Conservation (phyloP, 805 yeast species). For the Candida koratica region DNA sequence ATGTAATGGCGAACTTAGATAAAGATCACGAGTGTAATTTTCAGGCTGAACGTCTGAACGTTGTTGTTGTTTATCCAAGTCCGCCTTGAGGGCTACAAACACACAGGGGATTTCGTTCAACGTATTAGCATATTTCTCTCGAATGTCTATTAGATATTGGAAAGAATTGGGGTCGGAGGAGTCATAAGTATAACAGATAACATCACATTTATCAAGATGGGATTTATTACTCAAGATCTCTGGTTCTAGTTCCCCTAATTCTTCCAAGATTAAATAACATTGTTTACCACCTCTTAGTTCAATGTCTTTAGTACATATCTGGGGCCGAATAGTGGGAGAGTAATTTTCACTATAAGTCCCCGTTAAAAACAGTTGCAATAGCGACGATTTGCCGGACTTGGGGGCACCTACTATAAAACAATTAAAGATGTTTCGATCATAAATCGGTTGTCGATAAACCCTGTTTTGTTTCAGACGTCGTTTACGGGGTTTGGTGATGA, state of each 20-base stretch:
- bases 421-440: slow-evolving; percentile 87
- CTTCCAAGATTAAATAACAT: slow-evolving; percentile 86
- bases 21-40: slow-evolving; percentile 63
- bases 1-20: slow-evolving; percentile 79
- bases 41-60: slow-evolving; percentile 85
- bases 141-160: slow-evolving; percentile 70
- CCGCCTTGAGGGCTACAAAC: slow-evolving; percentile 92
- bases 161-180: slow-evolving; percentile 96
- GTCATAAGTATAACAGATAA: slow-evolving; percentile 84
- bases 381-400: slow-evolving; percentile 81
- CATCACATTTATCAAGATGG: slow-evolving; percentile 83
- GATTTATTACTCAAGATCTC: slow-evolving; percentile 70
- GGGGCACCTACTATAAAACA: slow-evolving; percentile 85
- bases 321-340: slow-evolving; percentile 77
- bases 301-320: slow-evolving; percentile 84
- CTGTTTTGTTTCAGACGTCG: slow-evolving; percentile 62
- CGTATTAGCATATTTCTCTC: slow-evolving; percentile 53
- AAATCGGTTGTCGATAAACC: slow-evolving; percentile 60
- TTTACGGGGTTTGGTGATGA: slow-evolving; percentile 78
- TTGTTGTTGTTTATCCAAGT: slow-evolving; percentile 92
- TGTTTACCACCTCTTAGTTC: slow-evolving; percentile 95
- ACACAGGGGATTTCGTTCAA: slow-evolving; percentile 71
- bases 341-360: slow-evolving; percentile 66
- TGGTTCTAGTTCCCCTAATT: slow-evolving; percentile 80
- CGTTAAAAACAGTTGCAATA: slow-evolving; percentile 76